These are phyloP conservation scores for Zoysia matrella DNA, from an alignment of 202 grass and related monocot genomes.

Conservation along the genomic window DNA sequence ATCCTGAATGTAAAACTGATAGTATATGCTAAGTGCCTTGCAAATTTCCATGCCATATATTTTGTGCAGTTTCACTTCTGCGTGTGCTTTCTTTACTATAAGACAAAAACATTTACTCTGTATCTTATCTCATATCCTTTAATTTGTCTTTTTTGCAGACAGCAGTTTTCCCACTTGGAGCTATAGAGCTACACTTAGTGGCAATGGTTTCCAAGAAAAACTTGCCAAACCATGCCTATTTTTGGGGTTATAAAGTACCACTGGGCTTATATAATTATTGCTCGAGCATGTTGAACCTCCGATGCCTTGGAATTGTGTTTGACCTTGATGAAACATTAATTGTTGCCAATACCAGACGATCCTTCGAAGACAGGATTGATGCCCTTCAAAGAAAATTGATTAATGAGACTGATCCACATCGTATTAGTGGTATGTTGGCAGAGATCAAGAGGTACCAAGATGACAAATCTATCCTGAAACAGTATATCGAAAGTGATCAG, in stretches of 20 bases:
- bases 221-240: conserved; percentile 64
- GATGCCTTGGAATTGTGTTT: conserved; percentile 94
- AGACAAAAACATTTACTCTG: not conserved
- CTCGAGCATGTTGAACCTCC: conserved; percentile 88
- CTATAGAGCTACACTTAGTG: conserved; percentile 94
- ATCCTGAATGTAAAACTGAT: conserved; percentile 1
- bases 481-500: conserved; percentile 91
- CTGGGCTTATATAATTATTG: conserved; percentile 77
- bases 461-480: conserved; percentile 57
- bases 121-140: conserved; percentile 13
- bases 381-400: too few relatives aligned
- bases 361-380: too few relatives aligned
- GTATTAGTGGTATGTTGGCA: too few relatives aligned
- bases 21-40: conserved; percentile 8
- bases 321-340: conserved; percentile 98
- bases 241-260: conserved; percentile 90
- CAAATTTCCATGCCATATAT: not conserved
- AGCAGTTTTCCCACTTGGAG: conserved; percentile 78
- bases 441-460: too few relatives aligned
- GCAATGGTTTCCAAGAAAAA: conserved; percentile 84
- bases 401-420: too few relatives aligned
- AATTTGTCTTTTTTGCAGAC: conserved; percentile 63
- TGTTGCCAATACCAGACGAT: conserved; percentile 81
- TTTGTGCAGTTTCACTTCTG: not conserved
- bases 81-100: not conserved